Base-by-base conservation (phyloP, 2,329 filamentous ascomycete species). In the Ciborinia camelliae region DNA sequence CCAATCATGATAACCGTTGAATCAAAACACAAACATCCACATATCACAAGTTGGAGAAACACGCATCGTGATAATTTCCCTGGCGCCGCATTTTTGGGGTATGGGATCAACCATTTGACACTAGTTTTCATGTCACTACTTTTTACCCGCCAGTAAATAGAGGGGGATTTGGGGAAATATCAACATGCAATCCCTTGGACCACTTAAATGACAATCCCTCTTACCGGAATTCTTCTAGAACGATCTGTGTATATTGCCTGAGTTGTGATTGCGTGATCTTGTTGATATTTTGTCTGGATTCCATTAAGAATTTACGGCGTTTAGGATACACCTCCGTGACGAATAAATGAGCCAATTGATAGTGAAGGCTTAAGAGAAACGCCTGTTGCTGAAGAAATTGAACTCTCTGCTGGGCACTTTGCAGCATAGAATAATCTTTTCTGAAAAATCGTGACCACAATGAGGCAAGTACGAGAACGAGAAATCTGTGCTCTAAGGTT, bases 1-100 rank as follows among this genome's bases (percentile, higher is more conserved):
- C 55, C 28, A 59, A 59, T 59, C 54, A 58, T 32, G 39, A 58
- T 35, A 45, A 43, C 28, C 28, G 30, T 58, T 12, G 30, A 47
- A 58, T 47, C 20, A 47, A 59, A 47, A 37, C n/a, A 59, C n/a
- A 37, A 47, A 3, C 41, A 35, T 37, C 55, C 55, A 47, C 55
- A 59, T 59, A 47, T 47, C n/a, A 26, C 39, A 47, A 10, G 28
- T 37, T 47, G 6, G n/a, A 12, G 1, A 23, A 45, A 20, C 4
- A n/a, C 18, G 10, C 9, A 41, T 55, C 18, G 18, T 30, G 37
- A n/a, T 18, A 26, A 47, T 45, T 4, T 35, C 14, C 30, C 35
- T 14, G 28, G 43, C 55, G 55, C 41, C 41, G 47, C 41, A 20
- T 18, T 20, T 1, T 8, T 15, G n/a, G 47, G 41, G 20, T 47